Evolutionary conservation across 805 yeast genomes (phyloP).

Genomic region (Metschnikowia proteae): DNA sequence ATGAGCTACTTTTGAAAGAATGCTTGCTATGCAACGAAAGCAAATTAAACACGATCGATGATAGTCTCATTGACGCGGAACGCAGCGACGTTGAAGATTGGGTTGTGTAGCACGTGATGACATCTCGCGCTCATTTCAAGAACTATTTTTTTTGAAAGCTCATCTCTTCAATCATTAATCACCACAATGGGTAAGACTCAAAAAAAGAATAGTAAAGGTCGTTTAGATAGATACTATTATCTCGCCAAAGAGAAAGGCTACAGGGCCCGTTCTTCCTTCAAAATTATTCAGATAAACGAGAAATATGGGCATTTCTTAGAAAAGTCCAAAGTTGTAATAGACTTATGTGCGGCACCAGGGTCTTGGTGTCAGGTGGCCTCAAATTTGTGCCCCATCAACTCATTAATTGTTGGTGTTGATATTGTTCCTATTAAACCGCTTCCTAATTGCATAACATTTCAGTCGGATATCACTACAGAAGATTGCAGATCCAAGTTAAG

Average conservation of each 20-base stretch:
- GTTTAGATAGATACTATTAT: constrained; percentile 95
- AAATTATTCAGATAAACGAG: constrained; percentile 88
- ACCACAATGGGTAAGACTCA: constrained; percentile 79
- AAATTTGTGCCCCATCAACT: constrained; percentile 85
- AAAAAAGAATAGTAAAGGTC: constrained; percentile 96
- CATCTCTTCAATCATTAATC: constrained; percentile 9
- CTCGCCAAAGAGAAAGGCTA: constrained; percentile 98
- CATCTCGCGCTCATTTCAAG: constrained; percentile 7
- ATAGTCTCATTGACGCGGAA: constrained; percentile 44
- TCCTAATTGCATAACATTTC: constrained; percentile 92
- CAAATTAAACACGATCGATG: constrained; percentile 66
- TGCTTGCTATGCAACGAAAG: constrained; percentile 78
- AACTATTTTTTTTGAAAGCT: constrained; percentile 5
- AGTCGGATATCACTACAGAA: constrained; percentile 95
- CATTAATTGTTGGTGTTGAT: constrained; percentile 97
- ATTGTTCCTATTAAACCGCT: constrained; percentile 95
- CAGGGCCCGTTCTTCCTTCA: constrained; percentile 98
- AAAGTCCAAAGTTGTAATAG: constrained; percentile 92
- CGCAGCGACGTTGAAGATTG: constrained; percentile 26
- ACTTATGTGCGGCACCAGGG: constrained; percentile 99
- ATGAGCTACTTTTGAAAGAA: constrained; percentile 53
- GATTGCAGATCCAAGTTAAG: constrained; percentile 93
- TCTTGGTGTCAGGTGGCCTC: constrained; percentile 99
- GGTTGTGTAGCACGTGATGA: constrained; percentile 16
- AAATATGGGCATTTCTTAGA: constrained; percentile 94